Evolutionary conservation across 1,139 yeast genomes (phyloP).

Genomic region (Saccharomyces hybrid): DNA sequence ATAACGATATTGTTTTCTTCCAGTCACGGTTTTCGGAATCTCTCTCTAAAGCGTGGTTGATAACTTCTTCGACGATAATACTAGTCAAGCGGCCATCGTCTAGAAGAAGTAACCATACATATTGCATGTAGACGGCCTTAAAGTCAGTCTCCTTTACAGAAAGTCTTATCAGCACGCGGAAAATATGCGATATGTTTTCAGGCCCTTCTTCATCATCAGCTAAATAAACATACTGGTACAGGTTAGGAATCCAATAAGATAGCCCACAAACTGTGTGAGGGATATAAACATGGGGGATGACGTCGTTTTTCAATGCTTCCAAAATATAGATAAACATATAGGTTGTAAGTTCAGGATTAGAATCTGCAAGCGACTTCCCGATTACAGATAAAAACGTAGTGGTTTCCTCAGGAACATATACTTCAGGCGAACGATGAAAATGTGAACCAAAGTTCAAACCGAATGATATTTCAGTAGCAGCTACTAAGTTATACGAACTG

Average conservation of each 20-base stretch:
- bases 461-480: conserved; percentile 55
- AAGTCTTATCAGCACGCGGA: conserved; percentile 56
- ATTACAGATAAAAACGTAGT: conserved; percentile 55
- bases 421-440: conserved; percentile 49
- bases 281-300: conserved; percentile 17
- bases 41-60: conserved; percentile 65
- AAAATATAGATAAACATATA: conserved; percentile 23
- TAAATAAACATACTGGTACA: conserved; percentile 49
- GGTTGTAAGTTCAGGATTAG: conserved; percentile 54
- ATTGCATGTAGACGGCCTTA: conserved; percentile 44
- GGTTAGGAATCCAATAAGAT: conserved; percentile 73
- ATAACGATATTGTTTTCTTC: conserved; percentile 52
- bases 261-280: conserved; percentile 41
- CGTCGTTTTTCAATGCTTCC: conserved; percentile 21
- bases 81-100: conserved; percentile 52
- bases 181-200: conserved; percentile 51
- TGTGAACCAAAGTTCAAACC: conserved; percentile 54
- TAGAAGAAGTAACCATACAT: conserved; percentile 65
- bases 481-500: conserved; percentile 57
- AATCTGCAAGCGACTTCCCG: conserved; percentile 46
- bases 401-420: conserved; percentile 65
- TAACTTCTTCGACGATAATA: conserved; percentile 61
- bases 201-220: conserved; percentile 51
- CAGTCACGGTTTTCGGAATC: conserved; percentile 67
- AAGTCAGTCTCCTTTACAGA: conserved; percentile 39